A percentile compares a stretch with the other conserved stretches of the same genome.
Conservation (phyloP, 192 early-diverging fungal species). For the Backusella circina region DNA sequence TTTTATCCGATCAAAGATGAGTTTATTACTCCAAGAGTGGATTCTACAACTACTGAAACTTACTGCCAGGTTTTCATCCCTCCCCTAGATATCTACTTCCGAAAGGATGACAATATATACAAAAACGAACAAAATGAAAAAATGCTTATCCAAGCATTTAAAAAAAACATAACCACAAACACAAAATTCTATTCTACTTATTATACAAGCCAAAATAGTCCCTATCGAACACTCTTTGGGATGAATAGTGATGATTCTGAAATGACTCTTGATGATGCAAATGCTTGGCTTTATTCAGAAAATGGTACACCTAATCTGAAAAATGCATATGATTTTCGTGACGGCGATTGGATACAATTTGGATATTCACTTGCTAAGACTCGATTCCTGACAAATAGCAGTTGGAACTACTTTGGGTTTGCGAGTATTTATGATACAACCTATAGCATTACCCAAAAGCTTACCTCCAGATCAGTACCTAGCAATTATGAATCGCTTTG, state of each 20-base stretch:
- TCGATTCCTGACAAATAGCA: neutral
- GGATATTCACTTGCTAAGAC: neutral
- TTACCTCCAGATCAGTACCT: neutral
- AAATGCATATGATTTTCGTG: neutral
- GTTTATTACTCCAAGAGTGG: too few relatives aligned
- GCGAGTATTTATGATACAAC: neutral
- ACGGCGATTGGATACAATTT: neutral
- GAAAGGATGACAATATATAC: neutral
- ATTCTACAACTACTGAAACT: neutral
- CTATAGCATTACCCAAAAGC: neutral
- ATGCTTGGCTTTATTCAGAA: neutral
- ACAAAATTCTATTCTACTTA: slow-evolving; percentile 3
- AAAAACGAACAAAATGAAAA: neutral
- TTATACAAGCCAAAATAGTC: neutral
- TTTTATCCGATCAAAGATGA: too few relatives aligned
- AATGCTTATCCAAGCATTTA: neutral
- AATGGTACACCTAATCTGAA: neutral
- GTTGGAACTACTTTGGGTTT: slow-evolving; percentile 13
- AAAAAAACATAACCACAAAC: neutral
- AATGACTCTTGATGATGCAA: neutral
- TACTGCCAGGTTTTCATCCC: neutral
- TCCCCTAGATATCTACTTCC: neutral
- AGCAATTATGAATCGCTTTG: neutral
- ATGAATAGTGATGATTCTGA: neutral
- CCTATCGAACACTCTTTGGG: neutral